Evolutionary conservation across 139 green algal genomes (phyloP).

Genomic region (Chlamydomonas asymmetrica): DNA sequence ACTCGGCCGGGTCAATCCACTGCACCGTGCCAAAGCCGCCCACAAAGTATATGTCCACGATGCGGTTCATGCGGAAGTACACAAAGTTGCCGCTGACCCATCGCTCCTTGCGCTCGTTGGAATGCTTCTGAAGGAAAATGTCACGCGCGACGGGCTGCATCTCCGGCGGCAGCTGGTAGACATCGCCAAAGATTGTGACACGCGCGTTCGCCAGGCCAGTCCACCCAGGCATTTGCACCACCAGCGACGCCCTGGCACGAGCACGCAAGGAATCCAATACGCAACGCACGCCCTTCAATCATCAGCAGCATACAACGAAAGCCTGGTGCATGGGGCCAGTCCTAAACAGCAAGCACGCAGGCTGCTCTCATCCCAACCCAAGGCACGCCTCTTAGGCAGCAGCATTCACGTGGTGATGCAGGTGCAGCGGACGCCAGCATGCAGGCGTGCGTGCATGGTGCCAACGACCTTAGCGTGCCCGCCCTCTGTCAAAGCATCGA

Average conservation of each 20-base stretch:
- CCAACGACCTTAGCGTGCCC: too few relatives aligned
- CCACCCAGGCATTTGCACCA: constrained; percentile 97
- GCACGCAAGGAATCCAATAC: too few relatives aligned
- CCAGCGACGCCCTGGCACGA: constrained; percentile 58
- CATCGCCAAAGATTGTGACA: constrained; percentile 98
- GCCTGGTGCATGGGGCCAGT: too few relatives aligned
- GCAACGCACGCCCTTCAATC: too few relatives aligned
- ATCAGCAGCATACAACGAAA: too few relatives aligned
- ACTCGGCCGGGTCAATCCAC: constrained; percentile 92
- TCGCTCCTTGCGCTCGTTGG: constrained; percentile 59
- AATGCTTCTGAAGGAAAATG: constrained; percentile 86
- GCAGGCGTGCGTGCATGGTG: too few relatives aligned
- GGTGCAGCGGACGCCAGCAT: too few relatives aligned
- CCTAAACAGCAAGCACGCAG: too few relatives aligned
- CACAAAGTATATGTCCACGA: constrained; percentile 98
- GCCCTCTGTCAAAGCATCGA: too few relatives aligned
- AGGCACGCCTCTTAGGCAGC: too few relatives aligned
- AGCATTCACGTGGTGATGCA: too few relatives aligned
- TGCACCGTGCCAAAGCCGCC: constrained; percentile 69
- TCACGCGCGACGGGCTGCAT: constrained; percentile 71
- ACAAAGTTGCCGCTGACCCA: constrained; percentile 78
- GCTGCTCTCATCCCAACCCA: too few relatives aligned
- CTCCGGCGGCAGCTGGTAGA: constrained; percentile 84
- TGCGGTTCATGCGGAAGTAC: constrained; percentile 93
- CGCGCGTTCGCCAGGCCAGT: constrained; percentile 94